Base-by-base conservation (phyloP, 345 rosid species). In the Geranium rotundifolium region DNA sequence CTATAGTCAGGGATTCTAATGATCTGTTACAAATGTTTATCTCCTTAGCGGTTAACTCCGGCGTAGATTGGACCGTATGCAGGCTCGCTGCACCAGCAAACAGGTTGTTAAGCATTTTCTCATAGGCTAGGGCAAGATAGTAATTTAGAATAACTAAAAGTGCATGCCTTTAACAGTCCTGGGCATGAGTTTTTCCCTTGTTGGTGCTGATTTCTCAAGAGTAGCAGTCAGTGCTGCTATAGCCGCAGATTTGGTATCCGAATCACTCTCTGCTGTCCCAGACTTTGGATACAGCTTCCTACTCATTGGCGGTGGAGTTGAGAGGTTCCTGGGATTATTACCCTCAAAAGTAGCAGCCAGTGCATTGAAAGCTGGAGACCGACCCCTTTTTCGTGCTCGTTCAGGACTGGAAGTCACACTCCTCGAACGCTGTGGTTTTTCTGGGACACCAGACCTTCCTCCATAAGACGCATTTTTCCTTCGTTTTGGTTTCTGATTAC, bases 291-390 rank as follows among this genome's bases (percentile, higher is more conserved):
- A 90, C 63, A 91, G 73, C 82, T 90, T 95, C 68, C 89, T 75
- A 65, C 84, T 84, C 71, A 83, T 77, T n/a, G 99, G 96, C 9
- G 99, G 99, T 34, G 99, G 99, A 76, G 99, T 95, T 56, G 99
- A 95, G 64, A 84, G 96, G 77, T 90, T 95, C 71, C 97, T 80
- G 19, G 81, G 62, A 75, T 66, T 90, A 60, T 87, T 62, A 71
- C 77, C 90, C 81, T 91, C 99, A 75, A 95, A 95, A 73, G 65
- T 95, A 67, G 97, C 95, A 66, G 99, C 99, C 30, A 95, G 88
- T 41, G 93, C 93, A 67, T 82, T 95, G 84, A 95, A 95, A 63
- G 97, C 95, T 18, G 97, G 99, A 65, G 99, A 95, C 79, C 99
- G 85, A 61, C 99, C 99, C 73, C 99, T 82, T 67, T 85, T 91